A percentile compares a stretch with the other conserved stretches of the same genome.
Conservation (phyloP, 306 rosid genomes). For the Rosa lucieae region DNA sequence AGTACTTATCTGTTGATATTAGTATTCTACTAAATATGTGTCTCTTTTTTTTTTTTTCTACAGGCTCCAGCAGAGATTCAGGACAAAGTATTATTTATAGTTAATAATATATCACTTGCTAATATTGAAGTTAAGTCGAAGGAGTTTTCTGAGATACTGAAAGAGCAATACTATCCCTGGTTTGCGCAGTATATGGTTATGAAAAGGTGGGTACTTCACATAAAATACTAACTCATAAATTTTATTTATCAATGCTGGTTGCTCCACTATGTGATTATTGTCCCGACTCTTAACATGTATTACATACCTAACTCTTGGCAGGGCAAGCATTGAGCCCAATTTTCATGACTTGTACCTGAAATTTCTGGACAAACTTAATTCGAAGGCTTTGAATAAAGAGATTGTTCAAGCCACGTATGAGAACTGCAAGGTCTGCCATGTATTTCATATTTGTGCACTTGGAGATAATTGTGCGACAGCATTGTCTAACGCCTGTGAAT, state of each 20-base stretch:
- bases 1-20: not conserved
- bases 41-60: constrained; percentile 8
- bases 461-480: not conserved
- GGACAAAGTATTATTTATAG: constrained; percentile 92
- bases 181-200: constrained; percentile 98
- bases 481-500: not conserved
- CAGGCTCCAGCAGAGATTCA: constrained; percentile 97
- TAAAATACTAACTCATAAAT: not conserved
- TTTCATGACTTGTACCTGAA: constrained; percentile 93
- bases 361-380: constrained; percentile 82
- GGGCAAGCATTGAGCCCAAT: constrained; percentile 99
- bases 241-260: not conserved
- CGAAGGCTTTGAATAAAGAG: constrained; percentile 80
- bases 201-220: constrained; percentile 67
- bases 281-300: not conserved
- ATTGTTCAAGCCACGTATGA: constrained; percentile 87
- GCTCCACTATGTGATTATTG: not conserved
- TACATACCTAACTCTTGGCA: constrained; percentile 28
- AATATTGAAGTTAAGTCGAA: constrained; percentile 80
- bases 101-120: constrained; percentile 73
- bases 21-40: constrained; percentile 17
- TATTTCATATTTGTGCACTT: constrained; percentile 8
- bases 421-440: constrained; percentile 84
- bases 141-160: constrained; percentile 68
- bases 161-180: constrained; percentile 91